Base-by-base conservation (phyloP, 2,329 filamentous ascomycete species). In the Parastagonospora nodorum region DNA sequence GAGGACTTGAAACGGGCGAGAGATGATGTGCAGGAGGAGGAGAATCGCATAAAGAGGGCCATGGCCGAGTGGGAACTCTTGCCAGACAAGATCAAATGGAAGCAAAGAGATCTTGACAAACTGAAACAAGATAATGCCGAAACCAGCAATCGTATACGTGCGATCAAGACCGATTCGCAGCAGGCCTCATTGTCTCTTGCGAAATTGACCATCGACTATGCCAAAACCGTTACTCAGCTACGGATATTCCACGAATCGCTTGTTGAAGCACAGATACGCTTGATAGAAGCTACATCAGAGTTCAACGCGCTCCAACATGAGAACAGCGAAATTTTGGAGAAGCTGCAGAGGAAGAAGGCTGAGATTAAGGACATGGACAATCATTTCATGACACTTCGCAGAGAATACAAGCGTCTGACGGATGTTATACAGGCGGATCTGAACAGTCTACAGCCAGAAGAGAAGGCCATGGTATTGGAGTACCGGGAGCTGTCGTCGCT, bases 231-330 rank as follows among this genome's bases (percentile, higher is more conserved):
- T 7, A 80, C 82, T n/a, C 67, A 74, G 15, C 81, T 96, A 38
- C 83, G 84, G 11, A 73, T 78, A 42, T 80, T 84, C 5, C 84
- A 89, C 45, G 80, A 87, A 39, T 81, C 82, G 11, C 75, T 90
- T 9, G 73, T 92, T 12, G 86, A 92, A 62, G 85, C 84, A 2
- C 83, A 89, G 59, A 80, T 97, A 38, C 80, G 85, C 53, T 76
- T 83, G 0, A 82, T 95, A 28, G 94, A 99, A 77, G 92, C 91
- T 1, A 73, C 80, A n/a, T 97, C 92, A 0, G 94, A 99, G 64
- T 73, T 88, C 2, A 80, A 84, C 38, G 83, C 83, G 5, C 78
- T 97, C n/a, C 83, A 84, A 61, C 77, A 78, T 12, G 86, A 86
- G 50, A 90, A 91, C 45, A 28, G 53, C 43, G 32, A 60, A 1